A percentile compares a stretch with the other conserved stretches of the same genome.
Evolutionary conservation across 805 yeast species (phyloP).

Genomic region (Candida montana): DNA sequence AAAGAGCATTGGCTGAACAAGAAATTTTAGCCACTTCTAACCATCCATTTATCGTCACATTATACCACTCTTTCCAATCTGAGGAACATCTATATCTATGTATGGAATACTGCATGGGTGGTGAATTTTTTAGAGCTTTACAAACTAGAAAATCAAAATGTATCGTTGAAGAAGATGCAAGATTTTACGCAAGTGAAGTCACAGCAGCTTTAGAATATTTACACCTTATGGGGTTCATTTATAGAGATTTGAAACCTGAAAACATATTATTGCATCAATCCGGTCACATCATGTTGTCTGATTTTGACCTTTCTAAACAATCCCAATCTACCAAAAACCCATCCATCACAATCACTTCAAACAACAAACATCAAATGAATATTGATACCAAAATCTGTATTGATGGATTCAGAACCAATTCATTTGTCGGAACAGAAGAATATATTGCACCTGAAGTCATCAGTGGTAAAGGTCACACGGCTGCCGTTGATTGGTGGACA

Average conservation of each 20-base stretch:
- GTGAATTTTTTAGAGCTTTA: conserved; percentile 93
- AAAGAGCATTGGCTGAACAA: conserved; percentile 93
- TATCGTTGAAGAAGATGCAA: conserved; percentile 81
- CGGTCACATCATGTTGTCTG: conserved; percentile 97
- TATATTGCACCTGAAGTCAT: conserved; percentile 98
- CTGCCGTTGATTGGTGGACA: conserved; percentile 99
- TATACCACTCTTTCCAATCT: conserved; percentile 94
- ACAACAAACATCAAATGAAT: conserved; percentile 46
- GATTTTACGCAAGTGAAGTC: conserved; percentile 94
- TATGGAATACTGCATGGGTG: conserved; percentile 99
- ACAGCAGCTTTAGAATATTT: conserved; percentile 94
- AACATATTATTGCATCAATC: conserved; percentile 91
- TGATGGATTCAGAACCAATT: conserved; percentile 93
- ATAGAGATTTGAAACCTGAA: conserved; percentile 95
- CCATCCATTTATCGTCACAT: conserved; percentile 95
- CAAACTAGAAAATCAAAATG: conserved; percentile 88
- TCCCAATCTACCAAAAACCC: conserved; percentile 75
- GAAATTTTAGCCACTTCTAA: conserved; percentile 92
- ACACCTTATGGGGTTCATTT: conserved; percentile 95
- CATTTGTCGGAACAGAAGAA: conserved; percentile 98
- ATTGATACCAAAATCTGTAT: conserved; percentile 92
- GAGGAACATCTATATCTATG: conserved; percentile 87
- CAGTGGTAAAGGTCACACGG: conserved; percentile 93
- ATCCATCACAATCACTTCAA: conserved; percentile 36
- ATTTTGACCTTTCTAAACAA: conserved; percentile 92